Evolutionary conservation across 2,329 filamentous ascomycete species (phyloP), one percentile per base, ranked within the genome.

Genomic region (Ilyonectria robusta): DNA sequence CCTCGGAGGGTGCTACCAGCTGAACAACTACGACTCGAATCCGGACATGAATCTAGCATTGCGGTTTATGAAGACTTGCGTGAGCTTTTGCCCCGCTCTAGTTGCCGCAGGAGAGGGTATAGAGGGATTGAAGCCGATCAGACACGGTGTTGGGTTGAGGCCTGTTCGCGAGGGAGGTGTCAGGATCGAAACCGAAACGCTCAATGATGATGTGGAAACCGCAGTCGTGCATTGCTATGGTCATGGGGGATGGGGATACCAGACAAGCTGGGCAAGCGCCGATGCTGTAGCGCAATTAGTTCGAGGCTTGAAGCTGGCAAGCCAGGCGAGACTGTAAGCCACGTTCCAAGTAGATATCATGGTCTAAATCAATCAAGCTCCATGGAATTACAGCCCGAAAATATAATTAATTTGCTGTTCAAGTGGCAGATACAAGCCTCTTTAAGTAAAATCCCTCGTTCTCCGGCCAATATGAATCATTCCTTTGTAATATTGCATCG

Each of bases 131-230:
- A 89, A 90, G 77, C 85, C 96, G 35, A 85, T 95, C 59, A 85
- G 93, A n/a, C 93, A 96, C 77, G 91, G 89, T 2, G 93, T 95
- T 11, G 93, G 93, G 1, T 76, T 96, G 70, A 84, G 93, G 69
- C 93, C 93, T 4, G 86, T 90, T 75, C 84, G 93, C 53, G 85
- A 89, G 53, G 91, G 87, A 2, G 93, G 93, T 0, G 89, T 92
- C 15, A 86, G 93, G 62, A 83, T 95, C 17, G 93, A 95, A 80
- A 90, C 84, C 82, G 69, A 87, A 94, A 50, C 65, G 56, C 1
- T 72, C 4, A 6, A 26, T 26, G 26, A 26, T 26, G 66, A 58
- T 11, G 37, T 6, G 3, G 62, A 55, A 3, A 56, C 55, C 3
- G 62, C 47, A 78, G 87, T 93, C 3, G 89, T 94, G 33, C 92